These are phyloP conservation scores for Mangifera indica DNA, from an alignment of 345 rosid species.

Conservation along the genomic window DNA sequence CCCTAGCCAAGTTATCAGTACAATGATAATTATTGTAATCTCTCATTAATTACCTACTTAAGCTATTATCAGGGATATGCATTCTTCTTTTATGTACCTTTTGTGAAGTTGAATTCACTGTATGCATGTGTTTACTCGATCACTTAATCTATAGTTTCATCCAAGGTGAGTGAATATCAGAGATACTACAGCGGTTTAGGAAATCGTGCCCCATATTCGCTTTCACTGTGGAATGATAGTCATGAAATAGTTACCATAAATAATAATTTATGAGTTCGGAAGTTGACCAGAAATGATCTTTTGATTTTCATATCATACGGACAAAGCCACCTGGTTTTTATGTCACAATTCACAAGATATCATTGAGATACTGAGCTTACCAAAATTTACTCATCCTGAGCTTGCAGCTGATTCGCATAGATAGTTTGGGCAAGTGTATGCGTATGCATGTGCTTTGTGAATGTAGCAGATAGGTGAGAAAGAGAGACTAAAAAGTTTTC, in stretches of 20 bases:
- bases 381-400: background rate
- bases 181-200: background rate
- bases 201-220: background rate
- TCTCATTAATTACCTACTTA: background rate
- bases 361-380: background rate
- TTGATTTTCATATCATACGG: background rate
- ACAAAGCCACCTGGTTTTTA: background rate
- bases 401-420: background rate
- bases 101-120: background rate
- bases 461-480: background rate
- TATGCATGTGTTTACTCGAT: conserved; percentile 10
- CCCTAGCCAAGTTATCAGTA: conserved; percentile 69
- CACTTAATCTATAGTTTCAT: background rate
- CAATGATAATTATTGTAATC: conserved; percentile 20
- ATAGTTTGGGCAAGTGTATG: too few species aligned
- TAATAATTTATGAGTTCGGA: background rate
- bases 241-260: background rate
- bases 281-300: background rate
- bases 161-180: background rate
- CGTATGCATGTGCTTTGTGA: background rate
- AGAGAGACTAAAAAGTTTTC: background rate
- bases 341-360: background rate
- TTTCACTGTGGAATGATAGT: background rate
- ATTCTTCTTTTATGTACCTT: background rate
- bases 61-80: background rate